These are phyloP conservation scores for Limonium bicolor DNA, from an alignment of 148 eudicot genomes.

Conservation along the genomic window DNA sequence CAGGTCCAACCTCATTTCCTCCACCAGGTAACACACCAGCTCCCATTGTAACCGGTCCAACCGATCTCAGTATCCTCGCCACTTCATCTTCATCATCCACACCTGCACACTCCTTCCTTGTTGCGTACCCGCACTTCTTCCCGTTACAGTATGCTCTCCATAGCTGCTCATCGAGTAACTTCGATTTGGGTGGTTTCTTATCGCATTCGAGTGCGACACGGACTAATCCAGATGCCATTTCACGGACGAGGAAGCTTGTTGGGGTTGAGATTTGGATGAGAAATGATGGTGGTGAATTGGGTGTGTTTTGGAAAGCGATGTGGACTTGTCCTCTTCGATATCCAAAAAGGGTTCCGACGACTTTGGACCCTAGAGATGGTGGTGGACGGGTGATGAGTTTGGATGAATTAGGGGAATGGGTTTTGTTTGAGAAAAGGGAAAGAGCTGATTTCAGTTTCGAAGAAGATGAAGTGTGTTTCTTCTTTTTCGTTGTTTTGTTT, in stretches of 20 bases:
- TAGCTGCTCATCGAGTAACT: slow-evolving; percentile 32
- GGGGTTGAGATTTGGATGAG: slow-evolving; percentile 47
- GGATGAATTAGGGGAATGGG: neutral
- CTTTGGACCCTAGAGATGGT: slow-evolving; percentile 2
- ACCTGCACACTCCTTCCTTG: slow-evolving; percentile 28
- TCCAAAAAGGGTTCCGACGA: slow-evolving; percentile 57
- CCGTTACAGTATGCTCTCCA: slow-evolving; percentile 75
- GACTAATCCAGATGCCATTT: slow-evolving; percentile 73
- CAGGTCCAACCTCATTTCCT: neutral
- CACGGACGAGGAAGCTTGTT: slow-evolving; percentile 32
- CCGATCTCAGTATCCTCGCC: slow-evolving; percentile 33
- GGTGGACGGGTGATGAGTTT: too few relatives aligned
- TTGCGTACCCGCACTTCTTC: slow-evolving; percentile 50
- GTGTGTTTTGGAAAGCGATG: slow-evolving; percentile 36
- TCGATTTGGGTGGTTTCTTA: neutral
- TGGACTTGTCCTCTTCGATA: slow-evolving; percentile 51
- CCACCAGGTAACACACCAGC: slow-evolving; percentile 53
- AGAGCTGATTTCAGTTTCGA: slow-evolving; percentile 6
- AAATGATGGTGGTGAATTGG: slow-evolving; percentile 30
- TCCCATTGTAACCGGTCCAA: slow-evolving; percentile 68
- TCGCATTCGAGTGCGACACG: slow-evolving; percentile 57
- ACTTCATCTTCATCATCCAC: slow-evolving; percentile 12
- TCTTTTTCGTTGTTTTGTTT: too few relatives aligned
- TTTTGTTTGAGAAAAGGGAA: neutral
- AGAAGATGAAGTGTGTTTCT: too few relatives aligned